A percentile compares a stretch with the other conserved stretches of the same genome.
Evolutionary conservation across 805 yeast species (phyloP).

Genomic region (Tetrapisispora fleetii): DNA sequence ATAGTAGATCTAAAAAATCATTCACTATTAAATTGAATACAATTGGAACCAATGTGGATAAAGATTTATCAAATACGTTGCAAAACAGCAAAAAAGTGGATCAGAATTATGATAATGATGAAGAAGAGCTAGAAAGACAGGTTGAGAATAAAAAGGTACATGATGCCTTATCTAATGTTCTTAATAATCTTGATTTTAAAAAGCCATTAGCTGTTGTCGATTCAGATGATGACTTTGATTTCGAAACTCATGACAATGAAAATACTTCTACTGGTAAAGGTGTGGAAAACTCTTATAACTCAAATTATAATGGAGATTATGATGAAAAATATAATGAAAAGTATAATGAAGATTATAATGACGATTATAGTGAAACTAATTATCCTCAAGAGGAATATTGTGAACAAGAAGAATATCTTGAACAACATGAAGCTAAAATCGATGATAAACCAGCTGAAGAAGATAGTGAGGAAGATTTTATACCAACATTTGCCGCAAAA

Average conservation of each 20-base stretch:
- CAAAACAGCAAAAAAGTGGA: too few species aligned
- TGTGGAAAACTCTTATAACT: background rate
- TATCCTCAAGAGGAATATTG: background rate
- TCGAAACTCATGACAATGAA: background rate
- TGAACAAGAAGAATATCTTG: conserved; percentile 3
- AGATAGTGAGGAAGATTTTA: conserved; percentile 36
- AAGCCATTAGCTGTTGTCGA: conserved; percentile 37
- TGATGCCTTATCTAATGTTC: conserved; percentile 39
- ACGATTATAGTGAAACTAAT: conserved; percentile 1
- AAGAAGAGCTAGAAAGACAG: conserved; percentile 27
- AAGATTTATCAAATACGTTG: background rate
- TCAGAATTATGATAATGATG: conserved; percentile 12
- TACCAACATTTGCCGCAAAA: conserved; percentile 42
- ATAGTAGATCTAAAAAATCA: conserved; percentile 18
- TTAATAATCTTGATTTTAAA: conserved; percentile 43
- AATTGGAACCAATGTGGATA: background rate
- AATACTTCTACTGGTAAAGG: background rate
- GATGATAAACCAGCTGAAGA: conserved; percentile 24
- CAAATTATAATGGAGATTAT: background rate
- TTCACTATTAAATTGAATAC: background rate
- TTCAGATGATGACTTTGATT: conserved; percentile 35
- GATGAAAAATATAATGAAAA: background rate
- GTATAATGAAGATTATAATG: background rate
- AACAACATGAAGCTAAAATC: conserved; percentile 18
- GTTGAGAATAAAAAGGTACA: conserved; percentile 39